Evolutionary conservation across 2,329 filamentous ascomycete species (phyloP).

Genomic region (Hortaea werneckii): DNA sequence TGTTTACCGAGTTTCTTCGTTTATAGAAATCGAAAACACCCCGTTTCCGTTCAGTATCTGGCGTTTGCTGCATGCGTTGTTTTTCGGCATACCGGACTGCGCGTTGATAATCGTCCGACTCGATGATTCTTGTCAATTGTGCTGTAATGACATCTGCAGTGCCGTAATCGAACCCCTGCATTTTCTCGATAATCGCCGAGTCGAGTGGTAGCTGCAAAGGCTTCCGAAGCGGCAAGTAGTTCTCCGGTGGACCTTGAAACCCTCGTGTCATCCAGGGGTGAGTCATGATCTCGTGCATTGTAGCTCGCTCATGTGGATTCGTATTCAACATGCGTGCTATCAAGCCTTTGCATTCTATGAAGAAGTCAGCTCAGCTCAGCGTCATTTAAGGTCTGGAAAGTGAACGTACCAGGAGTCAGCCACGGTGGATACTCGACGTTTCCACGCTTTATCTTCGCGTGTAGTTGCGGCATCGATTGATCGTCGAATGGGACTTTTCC

Average conservation of each 20-base stretch:
- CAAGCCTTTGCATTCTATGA: conserved; percentile 77
- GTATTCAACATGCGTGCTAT: conserved; percentile 94
- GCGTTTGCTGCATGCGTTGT: conserved; percentile 50
- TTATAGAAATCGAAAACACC: conserved; percentile 98
- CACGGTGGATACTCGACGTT: conserved; percentile 91
- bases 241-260: conserved; percentile 76
- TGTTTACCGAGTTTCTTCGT: conserved; percentile 76
- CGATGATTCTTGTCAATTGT: conserved; percentile 75
- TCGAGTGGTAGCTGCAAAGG: conserved; percentile 80
- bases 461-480: conserved; percentile 95
- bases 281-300: conserved; percentile 80
- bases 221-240: conserved; percentile 73
- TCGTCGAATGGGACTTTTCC: conserved; percentile 98
- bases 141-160: conserved; percentile 70
- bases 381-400: background rate
- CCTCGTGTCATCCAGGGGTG: conserved; percentile 96
- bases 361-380: background rate
- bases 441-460: conserved; percentile 98
- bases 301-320: conserved; percentile 77
- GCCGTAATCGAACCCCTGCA: conserved; percentile 98
- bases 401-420: conserved; percentile 67
- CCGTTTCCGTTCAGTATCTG: conserved; percentile 71
- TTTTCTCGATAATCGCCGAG: conserved; percentile 71
- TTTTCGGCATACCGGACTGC: conserved; percentile 62
- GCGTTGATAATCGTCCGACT: conserved; percentile 87